Conservation (phyloP, 73 alveolate species). For the Halteria grandinella region DNA sequence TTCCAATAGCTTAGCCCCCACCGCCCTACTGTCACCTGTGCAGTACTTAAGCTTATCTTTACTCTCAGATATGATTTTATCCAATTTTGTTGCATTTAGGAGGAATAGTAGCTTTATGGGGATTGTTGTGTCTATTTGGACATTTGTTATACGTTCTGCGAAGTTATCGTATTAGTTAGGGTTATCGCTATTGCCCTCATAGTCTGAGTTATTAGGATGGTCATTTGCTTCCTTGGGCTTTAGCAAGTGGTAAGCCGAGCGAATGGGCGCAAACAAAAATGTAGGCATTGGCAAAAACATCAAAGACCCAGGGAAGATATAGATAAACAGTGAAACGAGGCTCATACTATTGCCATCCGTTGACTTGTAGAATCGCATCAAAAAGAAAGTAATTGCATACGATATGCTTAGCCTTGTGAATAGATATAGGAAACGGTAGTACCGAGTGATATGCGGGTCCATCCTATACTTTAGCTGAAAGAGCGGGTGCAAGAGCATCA, state of each 20-base stretch:
- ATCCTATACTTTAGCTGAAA: constrained; percentile 24
- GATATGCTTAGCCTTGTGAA: constrained; percentile 8
- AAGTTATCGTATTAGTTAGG: neutral
- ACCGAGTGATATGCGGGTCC: constrained; percentile 30
- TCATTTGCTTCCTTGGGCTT: constrained; percentile 29
- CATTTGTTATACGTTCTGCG: constrained; percentile 4
- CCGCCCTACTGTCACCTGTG: constrained; percentile 9
- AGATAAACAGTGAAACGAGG: neutral
- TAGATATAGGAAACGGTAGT: constrained; percentile 14
- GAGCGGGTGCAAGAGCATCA: constrained; percentile 32
- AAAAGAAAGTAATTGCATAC: constrained; percentile 7
- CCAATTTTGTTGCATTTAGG: constrained; percentile 9
- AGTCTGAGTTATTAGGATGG: neutral
- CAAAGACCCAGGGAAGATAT: constrained; percentile 10
- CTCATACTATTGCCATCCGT: neutral
- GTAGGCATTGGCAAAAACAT: constrained; percentile 32
- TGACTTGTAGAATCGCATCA: neutral
- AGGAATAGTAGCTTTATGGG: constrained; percentile 24
- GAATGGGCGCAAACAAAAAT: neutral
- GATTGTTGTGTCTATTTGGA: constrained; percentile 30
- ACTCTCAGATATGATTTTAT: constrained; percentile 1
- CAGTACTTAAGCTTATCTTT: neutral
- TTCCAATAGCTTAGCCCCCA: constrained; percentile 17
- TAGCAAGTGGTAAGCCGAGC: constrained; percentile 7
- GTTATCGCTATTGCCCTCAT: constrained; percentile 2